A percentile compares a stretch with the other conserved stretches of the same genome.
phyloP scores from a whole-genome alignment of 208 protist species.

The Tritrichomonas foetus region DNA sequence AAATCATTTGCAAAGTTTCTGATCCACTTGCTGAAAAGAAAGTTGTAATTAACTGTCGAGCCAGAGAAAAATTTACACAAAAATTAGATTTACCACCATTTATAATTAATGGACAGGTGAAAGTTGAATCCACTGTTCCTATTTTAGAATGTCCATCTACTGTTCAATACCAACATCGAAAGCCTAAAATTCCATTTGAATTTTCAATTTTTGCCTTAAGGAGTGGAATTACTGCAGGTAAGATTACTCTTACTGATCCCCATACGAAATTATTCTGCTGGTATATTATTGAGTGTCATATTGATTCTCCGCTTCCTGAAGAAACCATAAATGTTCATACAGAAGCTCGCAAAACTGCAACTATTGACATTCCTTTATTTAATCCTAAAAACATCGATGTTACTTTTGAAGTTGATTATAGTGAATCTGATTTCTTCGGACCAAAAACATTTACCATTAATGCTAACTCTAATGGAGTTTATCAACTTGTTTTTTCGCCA shows the following conservation, averaged over 20 bases:
- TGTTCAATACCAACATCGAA: background rate
- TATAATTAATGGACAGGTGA: background rate
- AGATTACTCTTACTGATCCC: background rate
- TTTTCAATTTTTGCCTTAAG: background rate
- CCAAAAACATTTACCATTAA: background rate
- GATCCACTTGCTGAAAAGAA: background rate
- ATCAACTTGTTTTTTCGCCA: background rate
- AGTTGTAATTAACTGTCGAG: background rate
- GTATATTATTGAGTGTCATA: background rate
- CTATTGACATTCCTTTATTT: background rate
- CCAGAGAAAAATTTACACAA: background rate
- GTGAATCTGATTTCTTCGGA: constrained; percentile 1
- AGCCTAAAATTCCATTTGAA: background rate
- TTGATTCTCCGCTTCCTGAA: background rate
- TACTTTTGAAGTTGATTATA: background rate
- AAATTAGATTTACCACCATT: background rate
- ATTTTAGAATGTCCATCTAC: background rate
- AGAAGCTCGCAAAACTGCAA: background rate
- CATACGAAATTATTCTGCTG: background rate
- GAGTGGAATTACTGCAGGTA: background rate
- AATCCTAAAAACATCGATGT: background rate
- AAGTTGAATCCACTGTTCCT: background rate
- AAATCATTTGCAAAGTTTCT: background rate
- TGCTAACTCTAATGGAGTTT: background rate
- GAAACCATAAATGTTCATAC: background rate